Percentiles rank a stretch among this genome's conserved stretches.
Evolutionary conservation across 202 grass and related monocot species (phyloP).

Genomic region (Hordeum pubiflorum): DNA sequence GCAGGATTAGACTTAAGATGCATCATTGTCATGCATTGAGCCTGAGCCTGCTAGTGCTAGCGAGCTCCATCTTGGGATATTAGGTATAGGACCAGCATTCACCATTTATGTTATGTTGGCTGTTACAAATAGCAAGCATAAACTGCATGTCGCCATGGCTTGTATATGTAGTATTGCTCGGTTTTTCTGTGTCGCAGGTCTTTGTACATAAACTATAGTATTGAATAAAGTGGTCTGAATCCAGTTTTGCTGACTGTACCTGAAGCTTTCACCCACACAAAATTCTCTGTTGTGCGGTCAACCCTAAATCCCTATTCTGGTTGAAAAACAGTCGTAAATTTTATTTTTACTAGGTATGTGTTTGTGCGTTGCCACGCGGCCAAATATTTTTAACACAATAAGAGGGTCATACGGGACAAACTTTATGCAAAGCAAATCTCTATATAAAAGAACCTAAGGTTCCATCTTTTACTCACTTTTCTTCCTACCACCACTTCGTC

Average conservation of each 20-base stretch:
- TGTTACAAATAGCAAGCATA: conserved; percentile 48
- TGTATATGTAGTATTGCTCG: conserved; percentile 26
- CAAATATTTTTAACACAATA: no score
- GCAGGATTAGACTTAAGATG: conserved; percentile 34
- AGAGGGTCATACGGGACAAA: no score
- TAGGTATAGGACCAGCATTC: conserved; percentile 34
- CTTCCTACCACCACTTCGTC: no score
- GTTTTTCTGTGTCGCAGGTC: conserved; percentile 4
- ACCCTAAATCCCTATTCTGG: neutral
- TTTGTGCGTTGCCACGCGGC: no score
- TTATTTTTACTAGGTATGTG: no score
- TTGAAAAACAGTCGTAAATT: neutral
- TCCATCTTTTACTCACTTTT: no score
- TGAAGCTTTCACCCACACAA: neutral
- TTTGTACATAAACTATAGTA: conserved; percentile 34
- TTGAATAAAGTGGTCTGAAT: conserved; percentile 46
- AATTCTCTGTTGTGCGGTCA: neutral
- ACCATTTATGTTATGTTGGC: conserved; percentile 48
- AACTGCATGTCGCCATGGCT: conserved; percentile 27
- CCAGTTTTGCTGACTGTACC: conserved; percentile 22
- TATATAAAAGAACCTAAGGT: no score
- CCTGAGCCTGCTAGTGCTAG: neutral
- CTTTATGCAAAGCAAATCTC: no score
- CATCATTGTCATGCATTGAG: conserved; percentile 9
- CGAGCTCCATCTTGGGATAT: conserved; percentile 20